phyloP scores from a whole-genome alignment of 2,329 filamentous ascomycete genomes.

The Zymoseptoria tritici region DNA sequence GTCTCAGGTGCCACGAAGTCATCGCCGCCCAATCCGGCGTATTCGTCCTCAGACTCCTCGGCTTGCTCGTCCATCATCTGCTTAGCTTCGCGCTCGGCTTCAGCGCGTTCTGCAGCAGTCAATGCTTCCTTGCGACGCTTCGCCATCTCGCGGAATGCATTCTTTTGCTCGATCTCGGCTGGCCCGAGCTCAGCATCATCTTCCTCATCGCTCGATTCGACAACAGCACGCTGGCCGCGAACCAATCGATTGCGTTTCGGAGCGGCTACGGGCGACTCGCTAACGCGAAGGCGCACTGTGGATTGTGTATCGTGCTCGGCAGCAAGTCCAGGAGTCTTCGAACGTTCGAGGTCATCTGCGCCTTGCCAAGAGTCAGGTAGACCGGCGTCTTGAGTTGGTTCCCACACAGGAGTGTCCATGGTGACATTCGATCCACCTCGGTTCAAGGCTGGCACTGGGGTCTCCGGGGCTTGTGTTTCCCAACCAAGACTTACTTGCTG shows the following conservation, averaged over 20 bases:
- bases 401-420: constrained; percentile 28
- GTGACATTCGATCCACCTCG: constrained; percentile 17
- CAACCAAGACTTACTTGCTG: constrained; percentile 33
- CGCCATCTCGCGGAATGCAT: constrained; percentile 64
- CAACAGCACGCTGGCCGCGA: constrained; percentile 34
- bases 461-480: constrained; percentile 27
- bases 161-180: constrained; percentile 33
- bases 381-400: constrained; percentile 28
- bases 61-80: constrained; percentile 90
- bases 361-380: constrained; percentile 23
- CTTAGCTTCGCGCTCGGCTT: constrained; percentile 69
- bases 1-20: constrained; percentile 70
- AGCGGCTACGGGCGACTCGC: constrained; percentile 22
- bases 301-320: constrained; percentile 26
- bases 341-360: constrained; percentile 9
- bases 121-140: constrained; percentile 50
- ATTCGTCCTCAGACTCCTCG: constrained; percentile 96
- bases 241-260: constrained; percentile 51
- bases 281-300: constrained; percentile 26
- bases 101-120: constrained; percentile 33
- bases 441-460: constrained; percentile 18
- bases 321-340: constrained; percentile 13
- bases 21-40: constrained; percentile 88
- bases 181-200: constrained; percentile 20
- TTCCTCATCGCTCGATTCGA: constrained; percentile 37